phyloP scores from a whole-genome alignment of 2,329 filamentous ascomycete genomes.

The Bipolaris victoriae region DNA sequence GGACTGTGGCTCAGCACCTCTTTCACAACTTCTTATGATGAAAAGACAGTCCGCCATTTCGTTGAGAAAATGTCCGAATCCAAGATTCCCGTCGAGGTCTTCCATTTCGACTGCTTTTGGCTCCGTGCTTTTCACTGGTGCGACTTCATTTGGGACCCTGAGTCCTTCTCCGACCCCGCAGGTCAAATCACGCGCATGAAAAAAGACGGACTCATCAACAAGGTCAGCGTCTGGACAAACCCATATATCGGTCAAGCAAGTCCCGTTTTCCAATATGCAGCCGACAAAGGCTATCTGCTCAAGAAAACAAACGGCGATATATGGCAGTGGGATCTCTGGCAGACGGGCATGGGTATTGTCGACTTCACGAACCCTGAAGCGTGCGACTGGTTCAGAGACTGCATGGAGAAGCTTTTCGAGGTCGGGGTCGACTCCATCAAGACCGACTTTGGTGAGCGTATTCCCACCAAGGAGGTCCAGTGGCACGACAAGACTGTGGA shows the following conservation, averaged over 20 bases:
- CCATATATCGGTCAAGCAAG: slow-evolving; percentile 75
- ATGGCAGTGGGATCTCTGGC: slow-evolving; percentile 80
- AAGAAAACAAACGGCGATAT: slow-evolving; percentile 71
- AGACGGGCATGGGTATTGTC: slow-evolving; percentile 75
- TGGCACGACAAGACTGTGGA: slow-evolving; percentile 68
- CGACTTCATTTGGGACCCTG: slow-evolving; percentile 72
- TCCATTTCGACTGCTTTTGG: slow-evolving; percentile 82
- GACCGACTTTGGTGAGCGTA: slow-evolving; percentile 77
- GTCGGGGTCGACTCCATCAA: slow-evolving; percentile 75
- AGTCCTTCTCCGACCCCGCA: slow-evolving; percentile 71
- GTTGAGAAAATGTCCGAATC: slow-evolving; percentile 71
- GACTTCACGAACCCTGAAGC: slow-evolving; percentile 77
- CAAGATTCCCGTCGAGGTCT: slow-evolving; percentile 71
- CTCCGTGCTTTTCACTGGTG: slow-evolving; percentile 78
- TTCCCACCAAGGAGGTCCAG: slow-evolving; percentile 68
- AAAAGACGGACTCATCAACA: slow-evolving; percentile 61
- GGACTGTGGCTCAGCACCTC: slow-evolving; percentile 79
- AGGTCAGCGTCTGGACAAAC: slow-evolving; percentile 79
- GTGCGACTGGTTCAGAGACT: slow-evolving; percentile 67
- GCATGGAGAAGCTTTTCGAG: slow-evolving; percentile 69
- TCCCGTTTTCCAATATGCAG: slow-evolving; percentile 68
- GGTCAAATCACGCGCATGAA: slow-evolving; percentile 70
- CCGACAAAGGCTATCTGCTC: slow-evolving; percentile 70
- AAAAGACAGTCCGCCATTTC: slow-evolving; percentile 70
- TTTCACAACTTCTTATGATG: slow-evolving; percentile 76